Evolutionary conservation across 257 asterid genomes (phyloP).

Genomic region (Solanum pinnatisectum): DNA sequence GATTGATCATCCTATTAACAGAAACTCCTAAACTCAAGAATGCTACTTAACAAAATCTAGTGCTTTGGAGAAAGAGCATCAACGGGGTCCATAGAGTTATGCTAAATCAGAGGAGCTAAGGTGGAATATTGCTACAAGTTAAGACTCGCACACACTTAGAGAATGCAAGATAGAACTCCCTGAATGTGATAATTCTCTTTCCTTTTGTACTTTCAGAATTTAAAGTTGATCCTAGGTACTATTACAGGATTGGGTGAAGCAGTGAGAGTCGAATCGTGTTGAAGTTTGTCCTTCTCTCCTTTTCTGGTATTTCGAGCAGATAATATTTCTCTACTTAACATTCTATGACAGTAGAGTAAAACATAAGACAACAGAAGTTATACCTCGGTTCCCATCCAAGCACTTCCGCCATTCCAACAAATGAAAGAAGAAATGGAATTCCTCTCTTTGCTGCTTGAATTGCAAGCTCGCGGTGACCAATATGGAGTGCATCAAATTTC

Average conservation of each 20-base stretch:
- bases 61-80: not conserved
- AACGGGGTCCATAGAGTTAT: not conserved
- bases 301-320: not conserved
- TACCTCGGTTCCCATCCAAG: conserved; percentile 98
- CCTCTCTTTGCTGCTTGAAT: conserved; percentile 88
- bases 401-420: conserved; percentile 88
- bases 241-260: not conserved
- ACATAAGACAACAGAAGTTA: conserved; percentile 2
- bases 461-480: conserved; percentile 96
- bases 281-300: not conserved
- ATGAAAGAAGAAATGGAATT: conserved; percentile 70
- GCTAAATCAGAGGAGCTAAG: not conserved
- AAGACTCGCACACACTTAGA: not conserved
- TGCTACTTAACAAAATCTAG: not conserved
- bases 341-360: not conserved
- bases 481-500: conserved; percentile 96
- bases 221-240: not conserved
- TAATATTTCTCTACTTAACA: not conserved
- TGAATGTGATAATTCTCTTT: not conserved
- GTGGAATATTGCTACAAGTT: not conserved
- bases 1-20: not conserved
- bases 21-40: not conserved
- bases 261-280: not conserved
- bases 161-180: not conserved
- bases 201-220: not conserved